Percentiles rank a stretch among this genome's conserved stretches.
These are phyloP conservation scores for Epichloe scottii DNA, from an alignment of 2,329 filamentous ascomycete species.

Conservation along the genomic window DNA sequence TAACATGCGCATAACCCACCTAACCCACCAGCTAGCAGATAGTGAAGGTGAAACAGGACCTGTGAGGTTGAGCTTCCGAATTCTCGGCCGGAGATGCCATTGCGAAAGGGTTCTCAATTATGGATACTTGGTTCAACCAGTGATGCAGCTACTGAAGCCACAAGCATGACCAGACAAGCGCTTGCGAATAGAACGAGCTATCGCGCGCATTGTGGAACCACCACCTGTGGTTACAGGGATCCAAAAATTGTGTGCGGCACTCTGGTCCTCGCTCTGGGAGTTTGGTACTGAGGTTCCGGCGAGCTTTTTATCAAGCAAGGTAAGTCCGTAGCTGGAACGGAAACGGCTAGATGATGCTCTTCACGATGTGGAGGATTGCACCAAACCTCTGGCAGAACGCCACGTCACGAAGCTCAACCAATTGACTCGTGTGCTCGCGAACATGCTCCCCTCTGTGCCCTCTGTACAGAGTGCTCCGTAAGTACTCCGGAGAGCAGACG, in stretches of 20 bases:
- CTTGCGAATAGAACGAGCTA: neutral
- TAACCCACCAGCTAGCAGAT: too few species aligned
- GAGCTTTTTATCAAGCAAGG: too few species aligned
- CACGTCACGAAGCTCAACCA: slow-evolving; percentile 6
- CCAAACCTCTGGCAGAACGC: neutral
- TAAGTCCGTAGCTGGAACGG: neutral
- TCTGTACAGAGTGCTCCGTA: too few species aligned
- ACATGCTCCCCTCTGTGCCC: too few species aligned
- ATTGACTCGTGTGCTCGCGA: neutral
- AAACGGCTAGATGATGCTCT: neutral
- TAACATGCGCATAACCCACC: too few species aligned
- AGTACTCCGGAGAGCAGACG: neutral
- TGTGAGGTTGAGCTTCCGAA: too few species aligned
- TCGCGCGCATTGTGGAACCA: neutral
- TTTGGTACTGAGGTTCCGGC: neutral
- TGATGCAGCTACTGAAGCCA: slow-evolving; percentile 2
- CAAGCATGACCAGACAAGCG: slow-evolving; percentile 1
- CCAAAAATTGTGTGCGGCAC: neutral
- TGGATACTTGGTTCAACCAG: neutral
- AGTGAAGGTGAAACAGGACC: neutral
- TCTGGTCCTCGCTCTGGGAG: neutral
- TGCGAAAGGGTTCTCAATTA: neutral
- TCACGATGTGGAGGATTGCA: neutral
- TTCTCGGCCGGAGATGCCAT: neutral
- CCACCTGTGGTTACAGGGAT: neutral